Percentiles rank a stretch among this genome's conserved stretches.
Evolutionary conservation across 2,329 filamentous ascomycete genomes (phyloP).

Genomic region (Fusarium sororula): DNA sequence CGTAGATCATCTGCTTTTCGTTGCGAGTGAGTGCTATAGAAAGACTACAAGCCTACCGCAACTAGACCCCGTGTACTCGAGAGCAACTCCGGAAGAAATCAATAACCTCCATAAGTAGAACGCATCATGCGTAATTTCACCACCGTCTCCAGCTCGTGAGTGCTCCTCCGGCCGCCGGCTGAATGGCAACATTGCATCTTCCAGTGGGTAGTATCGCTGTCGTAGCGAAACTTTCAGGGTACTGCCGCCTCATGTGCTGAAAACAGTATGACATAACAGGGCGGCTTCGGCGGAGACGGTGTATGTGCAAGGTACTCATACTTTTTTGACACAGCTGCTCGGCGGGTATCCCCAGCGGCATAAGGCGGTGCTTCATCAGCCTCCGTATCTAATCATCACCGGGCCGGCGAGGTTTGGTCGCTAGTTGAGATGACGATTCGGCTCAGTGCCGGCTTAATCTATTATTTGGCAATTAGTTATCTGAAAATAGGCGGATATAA

Average conservation of each 20-base stretch:
- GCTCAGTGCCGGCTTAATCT: slow-evolving; percentile 18
- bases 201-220: background rate
- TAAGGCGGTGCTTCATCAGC: slow-evolving; percentile 28
- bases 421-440: background rate
- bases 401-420: slow-evolving; percentile 37
- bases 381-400: slow-evolving; percentile 31
- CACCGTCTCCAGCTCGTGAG: too few relatives aligned
- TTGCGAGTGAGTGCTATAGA: too few relatives aligned
- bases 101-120: too few relatives aligned
- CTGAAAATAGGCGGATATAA: slow-evolving; percentile 16
- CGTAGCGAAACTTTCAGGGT: slow-evolving; percentile 13
- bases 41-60: too few relatives aligned
- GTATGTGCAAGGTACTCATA: slow-evolving; percentile 11
- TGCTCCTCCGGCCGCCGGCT: slow-evolving; percentile 7
- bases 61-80: too few relatives aligned
- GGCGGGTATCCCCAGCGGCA: slow-evolving; percentile 35
- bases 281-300: slow-evolving; percentile 39
- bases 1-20: too few relatives aligned
- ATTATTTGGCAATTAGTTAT: slow-evolving; percentile 1
- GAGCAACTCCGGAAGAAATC: too few relatives aligned
- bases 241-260: slow-evolving; percentile 25
- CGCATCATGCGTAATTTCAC: too few relatives aligned
- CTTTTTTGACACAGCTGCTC: slow-evolving; percentile 32
- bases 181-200: background rate
- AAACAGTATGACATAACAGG: slow-evolving; percentile 31